These are phyloP conservation scores for Heimioporus sp. DNA, from an alignment of 768 basidiomycete species.

Conservation along the genomic window DNA sequence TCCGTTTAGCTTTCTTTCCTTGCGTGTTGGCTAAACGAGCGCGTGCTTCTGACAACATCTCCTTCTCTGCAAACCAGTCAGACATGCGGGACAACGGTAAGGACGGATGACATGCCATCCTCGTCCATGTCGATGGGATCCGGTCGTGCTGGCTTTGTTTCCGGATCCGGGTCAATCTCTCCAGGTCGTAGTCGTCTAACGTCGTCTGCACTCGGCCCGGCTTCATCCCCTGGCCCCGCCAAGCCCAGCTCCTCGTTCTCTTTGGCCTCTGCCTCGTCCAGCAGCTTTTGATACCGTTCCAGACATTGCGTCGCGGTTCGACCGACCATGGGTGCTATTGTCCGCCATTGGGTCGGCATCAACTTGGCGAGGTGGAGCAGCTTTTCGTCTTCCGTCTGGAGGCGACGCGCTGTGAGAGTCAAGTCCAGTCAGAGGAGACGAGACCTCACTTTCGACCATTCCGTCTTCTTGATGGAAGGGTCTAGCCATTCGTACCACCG, in stretches of 20 bases:
- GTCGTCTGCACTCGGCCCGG: conserved; percentile 89
- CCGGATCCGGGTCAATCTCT: conserved; percentile 98
- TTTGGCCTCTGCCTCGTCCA: conserved; percentile 96
- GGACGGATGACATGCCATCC: conserved; percentile 61
- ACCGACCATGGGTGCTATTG: conserved; percentile 97
- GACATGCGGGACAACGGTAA: neutral
- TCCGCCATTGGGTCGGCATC: conserved; percentile 99
- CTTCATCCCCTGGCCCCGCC: conserved; percentile 75
- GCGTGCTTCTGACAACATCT: conserved; percentile 98
- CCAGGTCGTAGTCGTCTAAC: conserved; percentile 87
- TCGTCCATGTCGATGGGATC: conserved; percentile 99
- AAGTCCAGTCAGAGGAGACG: neutral
- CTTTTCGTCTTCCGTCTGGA: conserved; percentile 95
- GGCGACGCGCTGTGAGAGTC: neutral
- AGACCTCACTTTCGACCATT: conserved; percentile 88
- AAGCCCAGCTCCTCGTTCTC: conserved; percentile 95
- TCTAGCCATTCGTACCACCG: conserved; percentile 99
- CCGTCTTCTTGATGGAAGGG: conserved; percentile 99
- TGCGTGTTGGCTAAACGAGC: conserved; percentile 98
- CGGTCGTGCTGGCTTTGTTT: conserved; percentile 96
- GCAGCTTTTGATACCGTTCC: conserved; percentile 95
- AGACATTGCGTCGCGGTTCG: conserved; percentile 97
- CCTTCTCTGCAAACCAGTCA: conserved; percentile 70
- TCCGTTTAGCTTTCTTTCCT: conserved; percentile 99
- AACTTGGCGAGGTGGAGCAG: conserved; percentile 95